Evolutionary conservation across 306 rosid species (phyloP), one percentile per base, ranked within the genome.

Genomic region (Sesbania bispinosa): DNA sequence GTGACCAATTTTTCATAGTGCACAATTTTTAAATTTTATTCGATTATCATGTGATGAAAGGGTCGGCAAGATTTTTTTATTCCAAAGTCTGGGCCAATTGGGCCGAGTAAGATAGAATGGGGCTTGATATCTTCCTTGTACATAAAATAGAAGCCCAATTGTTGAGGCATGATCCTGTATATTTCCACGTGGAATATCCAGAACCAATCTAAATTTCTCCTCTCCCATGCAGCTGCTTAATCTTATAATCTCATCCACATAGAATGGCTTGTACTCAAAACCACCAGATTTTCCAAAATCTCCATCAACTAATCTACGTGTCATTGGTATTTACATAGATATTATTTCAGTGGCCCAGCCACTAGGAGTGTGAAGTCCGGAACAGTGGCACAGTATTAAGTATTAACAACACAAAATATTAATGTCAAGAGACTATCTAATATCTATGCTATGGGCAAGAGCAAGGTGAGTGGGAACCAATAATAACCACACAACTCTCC

Each of bases 261-360:
- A 53, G 18, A 38, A 15, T 33, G 21, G 24, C 69, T 67, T 59
- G 54, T 53, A 38, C 69, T 69, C 15, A 9, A 83, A 79, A 46
- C 92, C 89, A 85, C 83, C 77, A 62, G 81, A 84, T 81, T 82
- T 77, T 52, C 9, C 58, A 55, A 71, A 33, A 81, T 62, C 67
- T 43, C 30, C 39, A 35, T 42, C 50, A 5, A 7, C 14, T n/a
- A n/a, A 5, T 24, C 1, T n/a, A 1, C 3, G 13, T 19, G n/a
- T n/a, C n/a, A n/a, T n/a, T n/a, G n/a, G n/a, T n/a, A n/a, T n/a
- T n/a, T n/a, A n/a, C n/a, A n/a, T n/a, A n/a, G n/a, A n/a, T n/a
- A n/a, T n/a, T n/a, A 29, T 48, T 59, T 59, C 7, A 39, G 53
- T 27, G 46, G 33, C n/a, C 15, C 0, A 29, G 73, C 47, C 43